These are phyloP conservation scores for Zea luxurians DNA, from an alignment of 176 grass and related monocot species.

Conservation along the genomic window DNA sequence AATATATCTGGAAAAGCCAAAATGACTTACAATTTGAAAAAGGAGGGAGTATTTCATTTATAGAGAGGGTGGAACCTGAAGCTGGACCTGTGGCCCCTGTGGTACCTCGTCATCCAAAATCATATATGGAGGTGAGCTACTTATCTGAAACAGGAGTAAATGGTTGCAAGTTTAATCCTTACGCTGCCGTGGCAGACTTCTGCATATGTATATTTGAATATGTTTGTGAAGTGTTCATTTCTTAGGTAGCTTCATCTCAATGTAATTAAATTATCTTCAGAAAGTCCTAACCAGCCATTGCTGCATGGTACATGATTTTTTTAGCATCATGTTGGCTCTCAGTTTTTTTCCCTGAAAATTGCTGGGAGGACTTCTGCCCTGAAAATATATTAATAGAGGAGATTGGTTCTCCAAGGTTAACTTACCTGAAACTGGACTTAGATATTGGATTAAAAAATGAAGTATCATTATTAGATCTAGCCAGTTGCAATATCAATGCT, in stretches of 20 bases:
- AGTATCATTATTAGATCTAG: conserved; percentile 8
- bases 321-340: not conserved
- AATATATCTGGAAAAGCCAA: not conserved
- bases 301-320: not conserved
- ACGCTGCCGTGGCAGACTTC: not conserved
- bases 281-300: not conserved
- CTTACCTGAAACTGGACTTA: not conserved
- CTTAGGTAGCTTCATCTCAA: not conserved
- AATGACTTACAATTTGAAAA: not conserved
- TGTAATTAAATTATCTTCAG: not conserved
- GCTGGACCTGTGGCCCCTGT: conserved; percentile 28
- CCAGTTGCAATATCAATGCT: not conserved
- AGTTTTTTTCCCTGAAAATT: too few species aligned
- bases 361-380: too few species aligned
- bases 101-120: conserved; percentile 52
- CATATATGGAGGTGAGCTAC: conserved; percentile 56
- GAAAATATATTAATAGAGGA: too few species aligned
- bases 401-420: not conserved
- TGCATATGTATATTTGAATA: conserved; percentile 29
- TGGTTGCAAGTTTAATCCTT: conserved; percentile 13
- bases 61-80: conserved; percentile 38
- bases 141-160: conserved; percentile 9
- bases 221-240: not conserved
- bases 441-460: not conserved
- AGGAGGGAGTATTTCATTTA: not conserved